Percentiles rank a stretch among this genome's conserved stretches.
Evolutionary conservation across 2,329 filamentous ascomycete species (phyloP).

Genomic region (Pseudocercospora ulei): DNA sequence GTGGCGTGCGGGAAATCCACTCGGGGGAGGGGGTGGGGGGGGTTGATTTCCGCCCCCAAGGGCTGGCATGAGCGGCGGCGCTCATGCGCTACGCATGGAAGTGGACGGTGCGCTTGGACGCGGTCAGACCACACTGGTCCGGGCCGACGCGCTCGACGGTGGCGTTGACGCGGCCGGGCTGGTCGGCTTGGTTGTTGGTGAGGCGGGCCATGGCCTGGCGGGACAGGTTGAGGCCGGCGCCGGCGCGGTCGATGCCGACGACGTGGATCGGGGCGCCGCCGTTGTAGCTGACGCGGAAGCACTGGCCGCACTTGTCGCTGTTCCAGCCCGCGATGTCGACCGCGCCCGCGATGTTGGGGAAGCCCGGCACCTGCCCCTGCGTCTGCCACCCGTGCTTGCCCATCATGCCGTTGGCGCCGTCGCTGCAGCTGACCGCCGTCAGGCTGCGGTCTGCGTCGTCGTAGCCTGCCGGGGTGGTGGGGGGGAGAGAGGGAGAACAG

Average conservation of each 20-base stretch:
- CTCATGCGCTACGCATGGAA: conserved; percentile 21
- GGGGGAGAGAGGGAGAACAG: too few species aligned
- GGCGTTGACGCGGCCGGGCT: conserved; percentile 37
- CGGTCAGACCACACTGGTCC: conserved; percentile 33
- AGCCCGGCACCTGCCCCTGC: conserved; percentile 40
- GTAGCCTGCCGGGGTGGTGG: conserved; percentile 53
- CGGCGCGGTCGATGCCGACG: conserved; percentile 43
- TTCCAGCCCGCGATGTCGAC: conserved; percentile 43
- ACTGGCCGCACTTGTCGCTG: conserved; percentile 44
- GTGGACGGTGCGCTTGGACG: conserved; percentile 24
- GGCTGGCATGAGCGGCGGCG: too few species aligned
- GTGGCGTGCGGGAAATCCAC: too few species aligned
- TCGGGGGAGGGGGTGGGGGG: too few species aligned
- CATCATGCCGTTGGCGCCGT: conserved; percentile 57
- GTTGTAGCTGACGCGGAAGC: conserved; percentile 45
- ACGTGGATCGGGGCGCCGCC: conserved; percentile 43
- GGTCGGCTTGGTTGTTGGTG: conserved; percentile 40
- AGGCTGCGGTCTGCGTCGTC: conserved; percentile 52
- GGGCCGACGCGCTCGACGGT: conserved; percentile 34
- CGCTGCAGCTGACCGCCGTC: conserved; percentile 53
- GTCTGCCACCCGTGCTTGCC: conserved; percentile 48
- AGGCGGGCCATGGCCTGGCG: conserved; percentile 43
- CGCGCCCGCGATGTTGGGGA: conserved; percentile 45
- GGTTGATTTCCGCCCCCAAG: too few species aligned
- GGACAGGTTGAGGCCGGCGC: conserved; percentile 44